Percentiles rank a stretch among this genome's conserved stretches.
Evolutionary conservation across 1,139 yeast species (phyloP).

Genomic region (Yamadazyma dendronema): DNA sequence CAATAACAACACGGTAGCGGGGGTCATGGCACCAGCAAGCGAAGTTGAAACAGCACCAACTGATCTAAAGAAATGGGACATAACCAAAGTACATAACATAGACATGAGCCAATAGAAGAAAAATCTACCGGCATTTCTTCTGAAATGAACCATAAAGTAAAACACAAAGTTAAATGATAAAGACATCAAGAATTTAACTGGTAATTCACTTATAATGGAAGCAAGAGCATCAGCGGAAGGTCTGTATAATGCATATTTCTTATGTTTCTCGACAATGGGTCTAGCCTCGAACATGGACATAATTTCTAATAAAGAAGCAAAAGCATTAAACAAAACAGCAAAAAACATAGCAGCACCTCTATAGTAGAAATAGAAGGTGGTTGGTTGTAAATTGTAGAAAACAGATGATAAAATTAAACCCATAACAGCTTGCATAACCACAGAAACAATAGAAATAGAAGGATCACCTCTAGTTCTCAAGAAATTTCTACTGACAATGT

Average conservation of each 20-base stretch:
- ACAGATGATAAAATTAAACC: slow-evolving; percentile 72
- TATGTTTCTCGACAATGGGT: slow-evolving; percentile 77
- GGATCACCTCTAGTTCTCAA: slow-evolving; percentile 67
- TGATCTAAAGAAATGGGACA: slow-evolving; percentile 59
- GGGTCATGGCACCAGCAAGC: slow-evolving; percentile 59
- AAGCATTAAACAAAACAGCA: slow-evolving; percentile 74
- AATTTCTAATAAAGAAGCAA: slow-evolving; percentile 71
- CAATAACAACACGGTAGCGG: slow-evolving; percentile 56
- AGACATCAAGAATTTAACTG: slow-evolving; percentile 49
- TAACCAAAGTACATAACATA: slow-evolving; percentile 46
- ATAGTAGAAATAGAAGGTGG: slow-evolving; percentile 52
- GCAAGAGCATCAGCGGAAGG: slow-evolving; percentile 69
- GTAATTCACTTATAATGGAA: slow-evolving; percentile 56
- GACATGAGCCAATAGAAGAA: slow-evolving; percentile 49
- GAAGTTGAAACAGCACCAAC: slow-evolving; percentile 57
- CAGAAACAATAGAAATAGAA: slow-evolving; percentile 57
- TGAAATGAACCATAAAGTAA: slow-evolving; percentile 58
- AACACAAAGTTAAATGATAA: slow-evolving; percentile 45
- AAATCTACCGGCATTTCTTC: slow-evolving; percentile 59
- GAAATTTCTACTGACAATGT: slow-evolving; percentile 59
- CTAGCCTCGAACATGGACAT: slow-evolving; percentile 70
- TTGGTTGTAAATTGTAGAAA: slow-evolving; percentile 56
- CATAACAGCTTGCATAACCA: slow-evolving; percentile 68
- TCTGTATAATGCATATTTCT: slow-evolving; percentile 64
- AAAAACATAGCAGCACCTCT: slow-evolving; percentile 76